Evolutionary conservation across 2,329 filamentous ascomycete genomes (phyloP).

Genomic region (Neophaeococcomyces aloes): DNA sequence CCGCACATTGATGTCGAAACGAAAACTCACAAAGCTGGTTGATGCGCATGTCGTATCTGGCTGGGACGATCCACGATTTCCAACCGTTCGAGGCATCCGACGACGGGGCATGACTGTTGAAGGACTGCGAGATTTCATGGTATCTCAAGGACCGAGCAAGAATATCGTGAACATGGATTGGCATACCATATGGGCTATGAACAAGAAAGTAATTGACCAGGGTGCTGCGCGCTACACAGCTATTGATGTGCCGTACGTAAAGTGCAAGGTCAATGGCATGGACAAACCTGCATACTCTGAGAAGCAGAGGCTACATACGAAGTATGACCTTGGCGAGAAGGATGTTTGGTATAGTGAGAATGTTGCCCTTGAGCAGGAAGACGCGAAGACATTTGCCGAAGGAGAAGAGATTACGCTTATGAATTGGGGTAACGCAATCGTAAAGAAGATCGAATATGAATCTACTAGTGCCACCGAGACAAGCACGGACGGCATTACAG

Average conservation of each 20-base stretch:
- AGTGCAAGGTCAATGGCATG: slow-evolving; percentile 47
- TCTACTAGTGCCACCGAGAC: no score
- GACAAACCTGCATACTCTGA: slow-evolving; percentile 37
- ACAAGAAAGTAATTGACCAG: slow-evolving; percentile 79
- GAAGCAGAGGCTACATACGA: slow-evolving; percentile 26
- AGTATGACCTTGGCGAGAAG: slow-evolving; percentile 27
- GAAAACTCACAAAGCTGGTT: slow-evolving; percentile 42
- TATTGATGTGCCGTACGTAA: slow-evolving; percentile 23
- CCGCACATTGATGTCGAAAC: slow-evolving; percentile 41
- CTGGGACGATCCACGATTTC: slow-evolving; percentile 43
- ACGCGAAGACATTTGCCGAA: slow-evolving; percentile 24
- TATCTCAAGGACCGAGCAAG: slow-evolving; percentile 40
- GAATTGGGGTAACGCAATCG: slow-evolving; percentile 26
- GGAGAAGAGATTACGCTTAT: slow-evolving; percentile 28
- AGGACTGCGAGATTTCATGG: slow-evolving; percentile 40
- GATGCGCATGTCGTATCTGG: slow-evolving; percentile 39
- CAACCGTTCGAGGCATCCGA: slow-evolving; percentile 41
- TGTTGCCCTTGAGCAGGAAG: slow-evolving; percentile 26
- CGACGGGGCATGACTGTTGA: slow-evolving; percentile 41
- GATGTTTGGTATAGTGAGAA: slow-evolving; percentile 25
- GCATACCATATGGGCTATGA: slow-evolving; percentile 44
- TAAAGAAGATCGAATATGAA: slow-evolving; percentile 19
- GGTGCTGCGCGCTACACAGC: slow-evolving; percentile 25
- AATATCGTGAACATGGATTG: slow-evolving; percentile 42
- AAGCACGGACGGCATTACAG: slow-evolving; percentile 14